phyloP scores from a whole-genome alignment of 202 grass and related monocot species.

The Dendrocalamus latiflorus region DNA sequence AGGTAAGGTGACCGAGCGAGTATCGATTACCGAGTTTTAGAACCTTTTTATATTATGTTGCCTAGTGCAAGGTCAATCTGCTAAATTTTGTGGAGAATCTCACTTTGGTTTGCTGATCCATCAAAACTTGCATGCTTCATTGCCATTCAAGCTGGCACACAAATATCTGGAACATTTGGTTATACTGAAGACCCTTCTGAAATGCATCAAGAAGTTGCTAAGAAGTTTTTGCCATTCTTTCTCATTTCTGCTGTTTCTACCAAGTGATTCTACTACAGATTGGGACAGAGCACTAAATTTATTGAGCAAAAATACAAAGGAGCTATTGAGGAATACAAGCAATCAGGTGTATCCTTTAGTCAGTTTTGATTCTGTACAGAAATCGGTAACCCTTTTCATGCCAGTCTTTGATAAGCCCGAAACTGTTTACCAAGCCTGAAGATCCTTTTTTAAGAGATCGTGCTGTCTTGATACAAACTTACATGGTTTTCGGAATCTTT shows the following conservation, averaged over 20 bases:
- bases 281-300: constrained; percentile 36
- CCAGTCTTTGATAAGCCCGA: constrained; percentile 91
- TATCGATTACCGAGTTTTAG: no score
- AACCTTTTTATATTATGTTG: neutral
- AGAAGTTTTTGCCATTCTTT: constrained; percentile 66
- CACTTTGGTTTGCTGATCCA: constrained; percentile 51
- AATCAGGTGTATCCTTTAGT: constrained; percentile 44
- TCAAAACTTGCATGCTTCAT: constrained; percentile 85
- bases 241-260: constrained; percentile 50
- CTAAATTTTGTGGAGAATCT: constrained; percentile 52
- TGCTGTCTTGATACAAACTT: neutral
- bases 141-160: constrained; percentile 74
- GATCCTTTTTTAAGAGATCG: constrained; percentile 36
- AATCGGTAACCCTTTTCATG: constrained; percentile 75
- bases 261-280: constrained; percentile 34
- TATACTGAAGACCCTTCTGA: constrained; percentile 49
- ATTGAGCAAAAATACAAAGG: constrained; percentile 48
- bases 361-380: constrained; percentile 66
- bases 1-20: no score
- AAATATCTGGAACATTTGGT: constrained; percentile 75
- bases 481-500: neutral
- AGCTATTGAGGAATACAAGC: constrained; percentile 36
- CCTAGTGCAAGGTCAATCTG: neutral
- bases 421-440: constrained; percentile 88
- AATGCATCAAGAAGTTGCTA: constrained; percentile 40